Conservation (phyloP, 768 basidiomycete genomes). For the Suillus fuscotomentosus region DNA sequence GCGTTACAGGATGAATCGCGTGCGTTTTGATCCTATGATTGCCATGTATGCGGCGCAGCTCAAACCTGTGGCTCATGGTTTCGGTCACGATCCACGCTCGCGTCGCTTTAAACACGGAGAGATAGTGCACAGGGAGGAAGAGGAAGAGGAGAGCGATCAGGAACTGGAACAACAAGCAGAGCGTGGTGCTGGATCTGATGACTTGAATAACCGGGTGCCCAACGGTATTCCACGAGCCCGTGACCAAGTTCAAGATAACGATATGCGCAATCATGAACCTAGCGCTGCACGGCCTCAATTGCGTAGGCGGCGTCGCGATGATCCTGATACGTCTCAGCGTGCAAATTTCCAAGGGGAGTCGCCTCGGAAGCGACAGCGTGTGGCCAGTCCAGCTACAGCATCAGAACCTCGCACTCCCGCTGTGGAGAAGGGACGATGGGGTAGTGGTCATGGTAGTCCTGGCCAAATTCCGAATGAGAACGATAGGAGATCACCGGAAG, state of each 20-base stretch:
- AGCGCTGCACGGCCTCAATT: not conserved
- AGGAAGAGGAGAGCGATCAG: slow-evolving; percentile 5
- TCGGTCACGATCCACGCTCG: slow-evolving; percentile 24
- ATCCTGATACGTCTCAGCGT: slow-evolving; percentile 8
- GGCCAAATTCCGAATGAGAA: not conserved
- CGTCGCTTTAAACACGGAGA: slow-evolving; percentile 5
- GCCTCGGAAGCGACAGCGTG: slow-evolving; percentile 16
- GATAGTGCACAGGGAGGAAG: slow-evolving; percentile 1
- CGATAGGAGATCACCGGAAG: slow-evolving; percentile 3
- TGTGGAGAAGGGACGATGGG: not conserved
- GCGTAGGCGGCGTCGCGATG: slow-evolving; percentile 16
- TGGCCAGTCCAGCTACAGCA: not conserved
- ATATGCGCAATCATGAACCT: not conserved
- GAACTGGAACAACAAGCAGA: not conserved
- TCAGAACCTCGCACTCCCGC: not conserved
- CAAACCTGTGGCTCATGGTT: slow-evolving; percentile 14
- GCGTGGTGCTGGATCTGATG: not conserved
- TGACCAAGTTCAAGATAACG: slow-evolving; percentile 7
- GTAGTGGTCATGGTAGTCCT: not conserved
- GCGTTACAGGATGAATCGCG: slow-evolving; percentile 48
- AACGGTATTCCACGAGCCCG: not conserved
- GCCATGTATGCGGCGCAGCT: slow-evolving; percentile 22
- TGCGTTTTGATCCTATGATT: slow-evolving; percentile 42
- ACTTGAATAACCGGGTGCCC: not conserved
- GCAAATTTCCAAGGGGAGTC: not conserved